Base-by-base conservation (phyloP, 2,329 filamentous ascomycete genomes). In the Calonectria pseudoturangicola region DNA sequence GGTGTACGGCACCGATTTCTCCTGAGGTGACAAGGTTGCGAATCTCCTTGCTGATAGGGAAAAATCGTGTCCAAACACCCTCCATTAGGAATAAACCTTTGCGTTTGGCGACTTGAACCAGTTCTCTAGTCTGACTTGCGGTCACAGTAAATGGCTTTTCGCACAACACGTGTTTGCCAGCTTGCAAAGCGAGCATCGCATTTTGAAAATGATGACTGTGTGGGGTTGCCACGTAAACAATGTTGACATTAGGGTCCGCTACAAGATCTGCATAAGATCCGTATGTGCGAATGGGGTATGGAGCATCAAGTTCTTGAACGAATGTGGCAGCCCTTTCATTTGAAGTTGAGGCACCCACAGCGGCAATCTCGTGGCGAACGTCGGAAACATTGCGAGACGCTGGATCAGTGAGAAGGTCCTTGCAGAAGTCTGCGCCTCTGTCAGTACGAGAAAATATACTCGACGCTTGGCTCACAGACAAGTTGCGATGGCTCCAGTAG, bases 191-290 rank as follows among this genome's bases (percentile, higher is more conserved):
- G 21, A 62, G 56, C 56, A 62, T 62, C 1, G 56, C 25, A 6
- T 62, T 62, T 36, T 62, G 56, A 41, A 62, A 62, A 25, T 62
- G 56, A 43, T 62, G 56, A 16, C 56, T 62, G 18, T 62, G 56
- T 8, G 56, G 56, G 10, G 56, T 62, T 8, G 36, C 56, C n/a
- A 62, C 39, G 25, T 62, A 62, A 27, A 62, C 15, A 4, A 62
- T 62, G 15, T 62, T 25, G 15, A 62, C 39, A 21, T n/a, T 7
- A n/a, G 56, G 15, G 21, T 62, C 39, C 7, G 21, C 39, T 27
- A 62, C 56, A 2, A 62, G 33, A 13, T 43, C 36, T 62, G 56
- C 39, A 28, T 62, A 62, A 18, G 56, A 62, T 13, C 56, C 39
- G 41, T 62, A 62, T 1, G 36, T 15, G 15, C 36, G 16, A 41